phyloP scores from a whole-genome alignment of 768 basidiomycete species.

The Udeniomyces megalosporus region DNA sequence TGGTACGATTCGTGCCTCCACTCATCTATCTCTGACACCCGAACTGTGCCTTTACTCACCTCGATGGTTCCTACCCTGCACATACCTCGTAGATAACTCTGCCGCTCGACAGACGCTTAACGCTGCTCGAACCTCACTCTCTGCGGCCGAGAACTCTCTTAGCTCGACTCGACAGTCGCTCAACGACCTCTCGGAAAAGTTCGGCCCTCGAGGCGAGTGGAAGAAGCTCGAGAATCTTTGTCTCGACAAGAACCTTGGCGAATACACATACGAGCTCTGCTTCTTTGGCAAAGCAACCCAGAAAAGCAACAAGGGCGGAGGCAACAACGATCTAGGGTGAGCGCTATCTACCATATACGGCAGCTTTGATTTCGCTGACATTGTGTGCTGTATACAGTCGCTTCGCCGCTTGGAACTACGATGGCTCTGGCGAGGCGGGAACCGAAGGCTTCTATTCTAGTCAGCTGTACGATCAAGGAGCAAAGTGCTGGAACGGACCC shows the following conservation, averaged over 20 bases:
- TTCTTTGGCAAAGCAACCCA: constrained; percentile 77
- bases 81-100: constrained; percentile 22
- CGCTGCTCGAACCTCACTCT: background rate
- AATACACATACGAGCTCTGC: constrained; percentile 93
- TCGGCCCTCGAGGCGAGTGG: constrained; percentile 77
- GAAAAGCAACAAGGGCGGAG: constrained; percentile 66
- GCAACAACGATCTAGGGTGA: constrained; percentile 65
- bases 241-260: constrained; percentile 66
- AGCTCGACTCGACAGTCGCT: constrained; percentile 38
- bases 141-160: constrained; percentile 40
- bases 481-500: constrained; percentile 94
- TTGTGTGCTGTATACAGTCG: constrained; percentile 17
- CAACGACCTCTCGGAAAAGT: constrained; percentile 44
- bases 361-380: background rate
- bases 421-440: constrained; percentile 38
- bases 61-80: background rate
- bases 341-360: constrained; percentile 21
- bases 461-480: constrained; percentile 66
- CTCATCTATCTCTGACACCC: background rate
- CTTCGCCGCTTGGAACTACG: constrained; percentile 61
- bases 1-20: background rate
- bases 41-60: background rate
- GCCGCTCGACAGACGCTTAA: constrained; percentile 26
- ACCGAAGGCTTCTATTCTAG: constrained; percentile 53
- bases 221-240: constrained; percentile 80